These are phyloP conservation scores for Seminavis robusta DNA, from an alignment of 108 stramenopile genomes.

Conservation along the genomic window DNA sequence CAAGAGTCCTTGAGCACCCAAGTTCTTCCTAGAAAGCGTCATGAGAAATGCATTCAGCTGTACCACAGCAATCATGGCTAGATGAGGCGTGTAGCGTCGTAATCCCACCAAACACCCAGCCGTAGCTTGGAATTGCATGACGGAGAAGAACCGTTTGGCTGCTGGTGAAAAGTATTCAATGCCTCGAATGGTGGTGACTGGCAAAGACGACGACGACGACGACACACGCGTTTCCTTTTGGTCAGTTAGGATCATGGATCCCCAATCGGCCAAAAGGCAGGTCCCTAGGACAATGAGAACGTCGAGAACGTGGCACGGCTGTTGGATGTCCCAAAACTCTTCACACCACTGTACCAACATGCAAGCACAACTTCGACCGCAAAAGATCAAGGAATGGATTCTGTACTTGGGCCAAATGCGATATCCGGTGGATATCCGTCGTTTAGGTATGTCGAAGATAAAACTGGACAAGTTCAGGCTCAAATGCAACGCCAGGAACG, in stretches of 20 bases:
- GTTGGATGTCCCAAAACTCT: no score
- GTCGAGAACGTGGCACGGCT: no score
- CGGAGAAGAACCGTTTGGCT: constrained; percentile 7
- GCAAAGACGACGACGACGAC: no score
- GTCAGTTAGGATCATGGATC: no score
- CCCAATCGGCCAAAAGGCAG: no score
- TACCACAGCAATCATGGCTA: not conserved
- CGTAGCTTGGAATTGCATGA: not conserved
- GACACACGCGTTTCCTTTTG: no score
- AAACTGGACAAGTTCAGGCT: constrained; percentile 2
- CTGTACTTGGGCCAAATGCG: constrained; percentile 13
- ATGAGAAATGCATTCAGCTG: constrained; percentile 17
- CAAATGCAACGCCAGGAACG: constrained; percentile 2
- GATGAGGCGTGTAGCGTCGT: not conserved
- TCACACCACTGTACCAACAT: no score
- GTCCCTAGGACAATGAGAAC: no score
- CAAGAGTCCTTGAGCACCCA: not conserved
- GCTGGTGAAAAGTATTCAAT: not conserved
- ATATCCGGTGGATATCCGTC: constrained; percentile 4
- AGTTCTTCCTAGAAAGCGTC: constrained; percentile 10
- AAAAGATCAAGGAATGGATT: constrained; percentile 7
- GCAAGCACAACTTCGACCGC: no score
- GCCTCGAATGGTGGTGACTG: no score
- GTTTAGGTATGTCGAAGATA: not conserved
- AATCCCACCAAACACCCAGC: no score